Conservation (phyloP, 2,329 filamentous ascomycete genomes). For the Penicillium sp. region DNA sequence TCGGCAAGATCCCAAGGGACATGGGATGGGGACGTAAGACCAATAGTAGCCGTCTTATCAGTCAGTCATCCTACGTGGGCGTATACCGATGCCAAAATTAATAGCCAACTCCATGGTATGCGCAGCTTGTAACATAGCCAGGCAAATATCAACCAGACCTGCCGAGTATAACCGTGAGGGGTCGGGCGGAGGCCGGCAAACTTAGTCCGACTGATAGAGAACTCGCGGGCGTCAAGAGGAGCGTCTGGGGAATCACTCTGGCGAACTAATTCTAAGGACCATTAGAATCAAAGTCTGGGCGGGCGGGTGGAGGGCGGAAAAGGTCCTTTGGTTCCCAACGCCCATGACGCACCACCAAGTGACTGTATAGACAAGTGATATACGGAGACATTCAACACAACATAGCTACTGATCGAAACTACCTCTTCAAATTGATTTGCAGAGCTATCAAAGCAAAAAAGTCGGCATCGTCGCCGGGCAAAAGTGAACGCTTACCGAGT, state of each 20-base stretch:
- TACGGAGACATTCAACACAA: neutral
- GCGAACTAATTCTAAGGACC: conserved; percentile 7
- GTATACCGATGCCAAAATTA: neutral
- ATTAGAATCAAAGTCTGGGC: conserved; percentile 6
- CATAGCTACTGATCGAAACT: neutral
- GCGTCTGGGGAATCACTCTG: neutral
- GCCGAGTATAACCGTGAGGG: conserved; percentile 13
- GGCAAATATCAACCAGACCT: neutral
- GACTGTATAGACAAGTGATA: neutral
- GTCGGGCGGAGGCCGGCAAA: conserved; percentile 8
- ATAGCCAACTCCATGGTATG: neutral
- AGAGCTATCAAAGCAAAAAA: neutral
- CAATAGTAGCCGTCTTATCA: neutral
- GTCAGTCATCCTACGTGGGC: neutral
- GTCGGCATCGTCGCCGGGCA: conserved; percentile 18
- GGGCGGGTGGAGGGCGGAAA: conserved; percentile 16
- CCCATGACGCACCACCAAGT: neutral
- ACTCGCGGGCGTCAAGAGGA: conserved; percentile 9
- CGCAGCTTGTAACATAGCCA: neutral
- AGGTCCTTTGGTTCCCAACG: conserved; percentile 10
- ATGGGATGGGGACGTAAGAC: neutral
- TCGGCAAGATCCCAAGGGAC: neutral
- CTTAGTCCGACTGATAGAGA: neutral
- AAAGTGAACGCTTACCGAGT: conserved; percentile 14
- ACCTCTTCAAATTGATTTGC: neutral